These are phyloP conservation scores for Hypoxylon sp. DNA, from an alignment of 2,329 filamentous ascomycete species.

Conservation along the genomic window DNA sequence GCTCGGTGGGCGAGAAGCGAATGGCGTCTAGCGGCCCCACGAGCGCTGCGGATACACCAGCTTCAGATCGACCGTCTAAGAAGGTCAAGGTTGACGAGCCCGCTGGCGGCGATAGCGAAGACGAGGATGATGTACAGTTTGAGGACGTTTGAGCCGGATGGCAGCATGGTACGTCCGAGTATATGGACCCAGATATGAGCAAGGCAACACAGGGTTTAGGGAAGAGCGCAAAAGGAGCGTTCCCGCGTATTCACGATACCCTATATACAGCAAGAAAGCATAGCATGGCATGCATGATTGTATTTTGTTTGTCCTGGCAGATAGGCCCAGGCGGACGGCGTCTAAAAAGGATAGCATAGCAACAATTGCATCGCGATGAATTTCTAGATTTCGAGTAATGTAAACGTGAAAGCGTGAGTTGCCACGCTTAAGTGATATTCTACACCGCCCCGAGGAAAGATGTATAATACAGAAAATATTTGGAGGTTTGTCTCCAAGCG, in stretches of 20 bases:
- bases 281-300: conserved; percentile 17
- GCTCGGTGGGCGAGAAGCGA: conserved; percentile 50
- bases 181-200: neutral
- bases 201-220: conserved; percentile 7
- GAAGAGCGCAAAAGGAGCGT: conserved; percentile 5
- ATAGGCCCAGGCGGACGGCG: conserved; percentile 18
- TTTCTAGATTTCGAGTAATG: conserved; percentile 2
- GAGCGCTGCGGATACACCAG: conserved; percentile 52
- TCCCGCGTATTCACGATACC: conserved; percentile 34
- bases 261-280: conserved; percentile 29
- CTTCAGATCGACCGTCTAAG: conserved; percentile 61
- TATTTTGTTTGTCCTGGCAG: neutral
- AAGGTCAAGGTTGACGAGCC: conserved; percentile 65
- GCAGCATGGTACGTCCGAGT: neutral
- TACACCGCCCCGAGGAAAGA: conserved; percentile 19
- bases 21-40: conserved; percentile 50
- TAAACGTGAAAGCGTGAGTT: conserved; percentile 13
- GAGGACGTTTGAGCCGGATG: conserved; percentile 58
- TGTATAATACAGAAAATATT: conserved; percentile 25
- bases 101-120: conserved; percentile 52
- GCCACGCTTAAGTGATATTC: conserved; percentile 20
- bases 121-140: conserved; percentile 60
- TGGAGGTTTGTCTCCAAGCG: conserved; percentile 21
- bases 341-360: conserved; percentile 33
- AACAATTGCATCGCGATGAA: conserved; percentile 19